Conservation (phyloP, 2,329 filamentous ascomycete species). For the Dendryphion nanum region DNA sequence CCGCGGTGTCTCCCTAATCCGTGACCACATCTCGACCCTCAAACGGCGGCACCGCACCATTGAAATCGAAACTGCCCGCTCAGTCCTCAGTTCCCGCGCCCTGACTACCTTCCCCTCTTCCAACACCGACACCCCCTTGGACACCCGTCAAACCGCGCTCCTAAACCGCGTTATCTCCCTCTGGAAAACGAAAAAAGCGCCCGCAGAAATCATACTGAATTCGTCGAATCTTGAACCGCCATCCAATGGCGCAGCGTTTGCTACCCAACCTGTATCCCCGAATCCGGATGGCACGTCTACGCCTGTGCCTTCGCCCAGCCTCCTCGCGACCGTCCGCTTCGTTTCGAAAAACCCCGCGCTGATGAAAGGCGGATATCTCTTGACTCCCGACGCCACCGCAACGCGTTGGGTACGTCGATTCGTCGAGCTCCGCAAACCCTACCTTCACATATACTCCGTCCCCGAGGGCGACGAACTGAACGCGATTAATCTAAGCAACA, state of each 20-base stretch:
- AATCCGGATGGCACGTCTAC: conserved; percentile 16
- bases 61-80: conserved; percentile 76
- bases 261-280: conserved; percentile 37
- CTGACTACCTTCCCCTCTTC: conserved; percentile 25
- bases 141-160: conserved; percentile 41
- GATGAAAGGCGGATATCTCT: conserved; percentile 82
- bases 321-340: conserved; percentile 73
- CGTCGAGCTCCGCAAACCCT: conserved; percentile 86
- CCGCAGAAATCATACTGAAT: conserved; percentile 47
- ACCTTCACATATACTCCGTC: conserved; percentile 84
- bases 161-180: conserved; percentile 59
- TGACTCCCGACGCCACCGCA: conserved; percentile 78
- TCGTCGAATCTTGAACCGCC: conserved; percentile 64
- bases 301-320: conserved; percentile 53
- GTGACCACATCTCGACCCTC: conserved; percentile 75
- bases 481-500: conserved; percentile 83
- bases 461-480: conserved; percentile 87
- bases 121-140: conserved; percentile 15
- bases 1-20: conserved; percentile 84
- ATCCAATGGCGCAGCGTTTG: conserved; percentile 55
- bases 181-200: conserved; percentile 54
- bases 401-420: conserved; percentile 89
- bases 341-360: conserved; percentile 71
- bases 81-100: conserved; percentile 58
- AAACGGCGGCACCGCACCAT: conserved; percentile 72